phyloP scores from a whole-genome alignment of 1,284 basidiomycete genomes.

The Clitocybe nebularis region DNA sequence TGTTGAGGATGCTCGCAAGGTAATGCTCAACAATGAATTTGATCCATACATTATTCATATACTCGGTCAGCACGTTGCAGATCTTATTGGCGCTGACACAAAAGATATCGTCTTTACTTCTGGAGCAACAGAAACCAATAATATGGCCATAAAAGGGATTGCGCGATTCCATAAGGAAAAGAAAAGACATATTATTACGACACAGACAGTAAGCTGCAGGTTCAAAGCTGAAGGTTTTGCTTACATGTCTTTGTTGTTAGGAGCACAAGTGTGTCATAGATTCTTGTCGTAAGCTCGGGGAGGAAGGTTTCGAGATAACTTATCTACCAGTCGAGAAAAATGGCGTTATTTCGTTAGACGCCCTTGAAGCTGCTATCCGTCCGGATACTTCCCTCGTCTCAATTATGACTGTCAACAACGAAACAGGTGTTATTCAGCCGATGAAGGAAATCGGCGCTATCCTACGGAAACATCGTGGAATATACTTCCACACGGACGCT shows the following conservation, averaged over 20 bases:
- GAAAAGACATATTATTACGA: constrained; percentile 88
- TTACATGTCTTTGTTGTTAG: constrained; percentile 41
- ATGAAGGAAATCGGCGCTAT: constrained; percentile 92
- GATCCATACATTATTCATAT: neutral
- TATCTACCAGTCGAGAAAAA: constrained; percentile 92
- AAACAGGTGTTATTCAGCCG: constrained; percentile 98
- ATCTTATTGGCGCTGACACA: constrained; percentile 88
- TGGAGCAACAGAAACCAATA: constrained; percentile 97
- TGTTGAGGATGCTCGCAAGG: constrained; percentile 89
- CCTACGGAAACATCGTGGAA: constrained; percentile 77
- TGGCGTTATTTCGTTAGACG: constrained; percentile 77
- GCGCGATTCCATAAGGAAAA: constrained; percentile 92
- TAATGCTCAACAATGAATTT: constrained; percentile 18
- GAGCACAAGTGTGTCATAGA: constrained; percentile 99
- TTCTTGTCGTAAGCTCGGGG: constrained; percentile 91
- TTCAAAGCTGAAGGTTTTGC: constrained; percentile 1
- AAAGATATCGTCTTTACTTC: constrained; percentile 99
- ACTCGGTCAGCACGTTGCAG: constrained; percentile 72
- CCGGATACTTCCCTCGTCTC: constrained; percentile 89
- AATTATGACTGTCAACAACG: constrained; percentile 99
- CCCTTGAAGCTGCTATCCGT: constrained; percentile 79
- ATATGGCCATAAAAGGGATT: constrained; percentile 97
- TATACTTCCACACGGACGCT: constrained; percentile 97
- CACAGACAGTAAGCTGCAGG: constrained; percentile 69
- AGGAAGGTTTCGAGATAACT: constrained; percentile 97